Evolutionary conservation across 352 stramenopile species (phyloP).

Genomic region (Globisporangium mamillatum): DNA sequence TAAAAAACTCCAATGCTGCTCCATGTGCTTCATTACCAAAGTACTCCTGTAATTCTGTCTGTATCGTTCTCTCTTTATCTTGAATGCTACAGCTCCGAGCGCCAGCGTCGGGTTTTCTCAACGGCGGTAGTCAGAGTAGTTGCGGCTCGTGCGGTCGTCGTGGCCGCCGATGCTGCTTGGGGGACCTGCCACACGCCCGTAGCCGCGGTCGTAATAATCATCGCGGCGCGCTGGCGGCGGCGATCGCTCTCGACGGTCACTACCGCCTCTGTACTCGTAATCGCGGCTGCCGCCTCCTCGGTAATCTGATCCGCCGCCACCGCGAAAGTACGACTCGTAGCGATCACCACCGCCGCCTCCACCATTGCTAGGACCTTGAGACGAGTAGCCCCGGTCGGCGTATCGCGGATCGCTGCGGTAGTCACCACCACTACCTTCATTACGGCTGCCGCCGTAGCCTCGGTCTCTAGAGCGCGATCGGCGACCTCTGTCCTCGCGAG

Average conservation of each 20-base stretch:
- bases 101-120: slow-evolving; percentile 6
- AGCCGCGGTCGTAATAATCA: slow-evolving; percentile 26
- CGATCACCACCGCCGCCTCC: slow-evolving; percentile 14
- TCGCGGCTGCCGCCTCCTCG: slow-evolving; percentile 15
- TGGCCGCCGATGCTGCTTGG: slow-evolving; percentile 34
- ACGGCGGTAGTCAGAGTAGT: slow-evolving; percentile 46
- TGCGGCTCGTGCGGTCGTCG: slow-evolving; percentile 53
- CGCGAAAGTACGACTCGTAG: slow-evolving; percentile 25
- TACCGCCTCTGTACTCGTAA: slow-evolving; percentile 20
- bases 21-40: not conserved
- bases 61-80: not conserved
- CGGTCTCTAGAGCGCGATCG: slow-evolving; percentile 32
- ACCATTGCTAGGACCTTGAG: slow-evolving; percentile 9
- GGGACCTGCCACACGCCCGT: slow-evolving; percentile 24
- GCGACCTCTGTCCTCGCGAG: slow-evolving; percentile 12
- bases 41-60: not conserved
- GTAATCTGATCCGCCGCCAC: slow-evolving; percentile 11
- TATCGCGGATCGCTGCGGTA: slow-evolving; percentile 16
- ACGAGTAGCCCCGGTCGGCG: slow-evolving; percentile 31
- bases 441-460: slow-evolving; percentile 8
- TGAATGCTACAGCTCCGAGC: not conserved
- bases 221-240: slow-evolving; percentile 7
- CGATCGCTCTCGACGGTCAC: slow-evolving; percentile 17
- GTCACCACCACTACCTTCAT: slow-evolving; percentile 15
- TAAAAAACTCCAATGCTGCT: not conserved